A percentile compares a stretch with the other conserved stretches of the same genome.
Conservation (phyloP, 2,329 filamentous ascomycete species). For the Dactylellina sp. region DNA sequence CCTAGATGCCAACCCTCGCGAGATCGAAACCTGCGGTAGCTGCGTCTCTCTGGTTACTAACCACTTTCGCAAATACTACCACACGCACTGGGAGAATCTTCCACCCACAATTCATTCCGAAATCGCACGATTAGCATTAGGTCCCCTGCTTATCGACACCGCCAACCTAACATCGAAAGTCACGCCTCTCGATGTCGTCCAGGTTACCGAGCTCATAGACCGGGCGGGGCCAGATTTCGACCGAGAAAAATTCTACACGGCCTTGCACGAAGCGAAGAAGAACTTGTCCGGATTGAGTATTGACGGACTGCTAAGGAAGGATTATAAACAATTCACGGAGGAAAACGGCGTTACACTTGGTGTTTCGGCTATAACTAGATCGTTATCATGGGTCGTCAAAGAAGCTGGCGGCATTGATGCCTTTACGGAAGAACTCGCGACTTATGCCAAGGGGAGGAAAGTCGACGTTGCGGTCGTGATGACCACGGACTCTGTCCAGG, state of each 20-base stretch:
- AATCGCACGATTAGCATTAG: constrained; percentile 76
- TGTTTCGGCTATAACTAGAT: constrained; percentile 62
- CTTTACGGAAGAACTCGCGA: constrained; percentile 67
- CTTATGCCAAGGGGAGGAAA: constrained; percentile 70
- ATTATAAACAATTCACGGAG: constrained; percentile 84
- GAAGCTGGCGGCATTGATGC: constrained; percentile 66
- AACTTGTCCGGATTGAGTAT: constrained; percentile 73
- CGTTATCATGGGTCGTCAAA: constrained; percentile 66
- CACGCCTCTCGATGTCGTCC: constrained; percentile 70
- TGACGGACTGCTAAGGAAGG: constrained; percentile 79
- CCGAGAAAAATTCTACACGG: constrained; percentile 69
- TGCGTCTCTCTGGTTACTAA: constrained; percentile 78
- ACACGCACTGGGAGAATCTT: constrained; percentile 58
- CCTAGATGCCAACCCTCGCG: constrained; percentile 67
- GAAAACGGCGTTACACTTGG: constrained; percentile 59
- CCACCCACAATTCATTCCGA: constrained; percentile 64
- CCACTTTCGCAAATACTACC: constrained; percentile 71
- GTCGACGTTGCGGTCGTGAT: constrained; percentile 76
- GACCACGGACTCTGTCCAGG: constrained; percentile 69
- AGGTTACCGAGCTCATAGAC: constrained; percentile 54
- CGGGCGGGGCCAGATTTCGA: constrained; percentile 66
- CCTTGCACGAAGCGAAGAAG: constrained; percentile 70
- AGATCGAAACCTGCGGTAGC: constrained; percentile 77
- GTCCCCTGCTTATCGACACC: constrained; percentile 80
- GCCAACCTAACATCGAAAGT: constrained; percentile 75